Evolutionary conservation across 2,329 filamentous ascomycete genomes (phyloP), one percentile per base, ranked within the genome.

Genomic region (Botryotinia calthae): DNA sequence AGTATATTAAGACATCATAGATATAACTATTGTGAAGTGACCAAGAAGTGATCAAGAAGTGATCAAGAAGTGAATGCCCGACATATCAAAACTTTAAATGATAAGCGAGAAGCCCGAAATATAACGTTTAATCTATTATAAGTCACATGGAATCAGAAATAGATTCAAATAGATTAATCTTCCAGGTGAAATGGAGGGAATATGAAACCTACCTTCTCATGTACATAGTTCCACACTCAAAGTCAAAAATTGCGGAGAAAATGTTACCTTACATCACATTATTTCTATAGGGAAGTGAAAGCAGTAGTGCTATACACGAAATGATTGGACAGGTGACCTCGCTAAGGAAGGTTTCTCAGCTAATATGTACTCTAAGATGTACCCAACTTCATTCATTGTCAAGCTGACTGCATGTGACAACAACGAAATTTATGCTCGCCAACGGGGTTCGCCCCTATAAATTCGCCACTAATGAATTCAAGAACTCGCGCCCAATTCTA

Each of bases 321-420:
- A 42, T 9, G 1, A 28, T 7, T 31, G 1, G 0, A 42, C 34
- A 28, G 48, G 6, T 25, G 48, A 42, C 9, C 42, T 65, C 20
- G 3, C 7, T 48, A 48, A 48, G 37, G 25, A 44, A 25, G 0
- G 9, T 48, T 28, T 25, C 20, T 10, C 25, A 65, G 42, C 16
- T 64, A 5, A 67, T n/a, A 22, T 22, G 6, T 22, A 40, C 9
- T 4, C n/a, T 64, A 5, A 67, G n/a, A 22, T 22, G 10, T 22
- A 40, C 9, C 5, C n/a, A n/a, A 10, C 18, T 12, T 22, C 18
- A 16, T 12, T 14, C 10, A 16, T 56, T 42, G 1, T 31, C n/a
- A 67, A 67, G 48, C 48, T 67, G 34, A 56, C 46, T 40, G 34
- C n/a, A 56, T 56, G n/a, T 42, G n/a, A 42, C 34, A 42, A 67